These are phyloP conservation scores for Vanderwaltozyma yarrowii DNA, from an alignment of 805 yeast species.

Conservation along the genomic window DNA sequence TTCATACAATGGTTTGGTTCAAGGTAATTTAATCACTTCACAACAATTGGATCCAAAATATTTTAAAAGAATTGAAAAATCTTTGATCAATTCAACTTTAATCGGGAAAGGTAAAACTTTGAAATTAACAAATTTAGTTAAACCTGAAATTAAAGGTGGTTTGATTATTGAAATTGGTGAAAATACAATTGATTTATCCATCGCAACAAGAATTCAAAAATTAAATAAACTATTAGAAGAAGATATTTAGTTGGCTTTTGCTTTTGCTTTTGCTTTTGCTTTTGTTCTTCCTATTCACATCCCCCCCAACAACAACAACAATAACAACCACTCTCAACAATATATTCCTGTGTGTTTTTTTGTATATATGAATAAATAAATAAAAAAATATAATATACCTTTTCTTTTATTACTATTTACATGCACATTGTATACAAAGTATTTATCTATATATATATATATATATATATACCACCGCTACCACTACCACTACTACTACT, in stretches of 20 bases:
- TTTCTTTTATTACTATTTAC: no score
- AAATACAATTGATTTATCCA: constrained; percentile 89
- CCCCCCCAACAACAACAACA: no score
- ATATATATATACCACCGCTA: no score
- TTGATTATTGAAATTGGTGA: constrained; percentile 93
- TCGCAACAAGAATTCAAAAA: constrained; percentile 73
- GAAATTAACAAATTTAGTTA: constrained; percentile 69
- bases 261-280: no score
- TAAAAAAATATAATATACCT: no score
- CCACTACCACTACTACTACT: no score
- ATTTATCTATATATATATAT: no score
- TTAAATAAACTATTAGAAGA: constrained; percentile 83
- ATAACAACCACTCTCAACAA: no score
- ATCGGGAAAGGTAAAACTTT: constrained; percentile 83
- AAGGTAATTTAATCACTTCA: constrained; percentile 87
- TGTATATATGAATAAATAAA: no score
- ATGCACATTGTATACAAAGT: no score
- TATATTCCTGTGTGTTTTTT: no score
- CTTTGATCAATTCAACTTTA: constrained; percentile 66
- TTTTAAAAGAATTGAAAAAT: constrained; percentile 65
- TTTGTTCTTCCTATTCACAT: no score
- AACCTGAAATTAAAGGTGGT: constrained; percentile 92
- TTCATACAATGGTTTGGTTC: constrained; percentile 85
- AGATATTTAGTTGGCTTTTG: constrained; percentile 67
- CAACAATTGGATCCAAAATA: constrained; percentile 73